Conservation (phyloP, 2,329 filamentous ascomycete species). For the Fusarium liriodendri region DNA sequence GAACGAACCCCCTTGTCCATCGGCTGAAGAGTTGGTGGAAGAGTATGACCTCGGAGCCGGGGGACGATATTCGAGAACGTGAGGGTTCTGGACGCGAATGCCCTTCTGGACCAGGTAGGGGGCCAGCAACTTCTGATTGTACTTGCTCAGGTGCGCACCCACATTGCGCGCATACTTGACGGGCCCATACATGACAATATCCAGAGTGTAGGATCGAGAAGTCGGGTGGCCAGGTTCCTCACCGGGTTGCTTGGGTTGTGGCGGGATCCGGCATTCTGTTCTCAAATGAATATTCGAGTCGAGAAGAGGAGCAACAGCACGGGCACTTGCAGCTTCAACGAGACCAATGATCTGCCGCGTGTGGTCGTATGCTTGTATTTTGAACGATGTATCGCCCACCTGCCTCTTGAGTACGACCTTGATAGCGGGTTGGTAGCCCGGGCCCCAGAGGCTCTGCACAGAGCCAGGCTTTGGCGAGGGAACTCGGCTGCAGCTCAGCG, state of each 20-base stretch:
- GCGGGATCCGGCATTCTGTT: slow-evolving; percentile 76
- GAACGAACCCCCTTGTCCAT: slow-evolving; percentile 40
- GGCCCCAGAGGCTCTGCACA: slow-evolving; percentile 66
- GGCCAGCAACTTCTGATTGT: slow-evolving; percentile 73
- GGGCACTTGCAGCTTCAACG: slow-evolving; percentile 76
- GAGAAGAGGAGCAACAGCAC: slow-evolving; percentile 77
- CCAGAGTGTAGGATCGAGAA: slow-evolving; percentile 71
- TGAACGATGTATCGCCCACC: slow-evolving; percentile 64
- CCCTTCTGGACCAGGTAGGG: slow-evolving; percentile 75
- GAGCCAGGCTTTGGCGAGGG: slow-evolving; percentile 74
- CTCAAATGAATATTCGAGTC: slow-evolving; percentile 76
- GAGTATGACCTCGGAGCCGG: slow-evolving; percentile 51
- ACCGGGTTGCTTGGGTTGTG: slow-evolving; percentile 70
- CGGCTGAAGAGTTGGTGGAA: slow-evolving; percentile 27
- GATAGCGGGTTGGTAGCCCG: slow-evolving; percentile 76
- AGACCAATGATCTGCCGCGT: slow-evolving; percentile 78
- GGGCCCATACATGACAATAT: slow-evolving; percentile 84
- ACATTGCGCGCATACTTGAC: slow-evolving; percentile 72
- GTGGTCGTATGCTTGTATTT: slow-evolving; percentile 80
- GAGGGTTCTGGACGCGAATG: slow-evolving; percentile 81
- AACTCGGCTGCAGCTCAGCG: slow-evolving; percentile 73
- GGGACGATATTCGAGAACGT: slow-evolving; percentile 64
- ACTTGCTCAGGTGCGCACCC: slow-evolving; percentile 72
- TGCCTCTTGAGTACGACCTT: slow-evolving; percentile 76
- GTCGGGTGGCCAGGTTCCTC: slow-evolving; percentile 73